Conservation (phyloP, 495 filamentous ascomycete species). For the Aspergillus cavernicola region DNA sequence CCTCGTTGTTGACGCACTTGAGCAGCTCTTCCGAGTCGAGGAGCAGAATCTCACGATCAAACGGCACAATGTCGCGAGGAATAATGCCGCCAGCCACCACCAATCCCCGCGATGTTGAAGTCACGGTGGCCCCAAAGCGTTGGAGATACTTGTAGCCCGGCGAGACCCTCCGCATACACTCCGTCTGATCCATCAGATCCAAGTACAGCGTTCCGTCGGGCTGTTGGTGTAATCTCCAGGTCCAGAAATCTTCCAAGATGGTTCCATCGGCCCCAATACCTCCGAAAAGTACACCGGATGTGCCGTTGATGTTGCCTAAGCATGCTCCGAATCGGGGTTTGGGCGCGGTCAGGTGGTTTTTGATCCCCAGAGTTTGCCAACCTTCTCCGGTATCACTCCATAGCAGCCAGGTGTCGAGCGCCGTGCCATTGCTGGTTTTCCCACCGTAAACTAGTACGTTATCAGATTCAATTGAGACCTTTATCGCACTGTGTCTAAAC, state of each 20-base stretch:
- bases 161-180: constrained; percentile 16
- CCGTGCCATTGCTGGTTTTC: constrained; percentile 51
- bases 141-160: constrained; percentile 21
- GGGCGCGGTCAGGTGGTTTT: constrained; percentile 27
- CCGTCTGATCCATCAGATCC: constrained; percentile 25
- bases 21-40: constrained; percentile 22
- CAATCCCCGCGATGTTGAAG: constrained; percentile 34
- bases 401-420: constrained; percentile 60
- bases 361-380: constrained; percentile 47
- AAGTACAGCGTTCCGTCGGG: constrained; percentile 24
- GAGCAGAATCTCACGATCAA: constrained; percentile 35
- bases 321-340: constrained; percentile 59
- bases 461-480: constrained; percentile 41
- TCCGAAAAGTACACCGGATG: constrained; percentile 60
- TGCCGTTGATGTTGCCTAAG: constrained; percentile 35
- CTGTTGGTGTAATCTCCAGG: constrained; percentile 46
- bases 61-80: constrained; percentile 25
- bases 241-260: constrained; percentile 54
- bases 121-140: constrained; percentile 32
- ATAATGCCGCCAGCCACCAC: constrained; percentile 42
- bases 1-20: constrained; percentile 9
- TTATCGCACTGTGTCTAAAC: constrained; percentile 66
- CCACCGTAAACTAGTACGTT: constrained; percentile 67
- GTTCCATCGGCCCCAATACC: constrained; percentile 60
- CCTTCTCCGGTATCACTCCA: constrained; percentile 52